Percentiles rank a stretch among this genome's conserved stretches.
phyloP scores from a whole-genome alignment of 306 rosid species.

The Prunus salicina region DNA sequence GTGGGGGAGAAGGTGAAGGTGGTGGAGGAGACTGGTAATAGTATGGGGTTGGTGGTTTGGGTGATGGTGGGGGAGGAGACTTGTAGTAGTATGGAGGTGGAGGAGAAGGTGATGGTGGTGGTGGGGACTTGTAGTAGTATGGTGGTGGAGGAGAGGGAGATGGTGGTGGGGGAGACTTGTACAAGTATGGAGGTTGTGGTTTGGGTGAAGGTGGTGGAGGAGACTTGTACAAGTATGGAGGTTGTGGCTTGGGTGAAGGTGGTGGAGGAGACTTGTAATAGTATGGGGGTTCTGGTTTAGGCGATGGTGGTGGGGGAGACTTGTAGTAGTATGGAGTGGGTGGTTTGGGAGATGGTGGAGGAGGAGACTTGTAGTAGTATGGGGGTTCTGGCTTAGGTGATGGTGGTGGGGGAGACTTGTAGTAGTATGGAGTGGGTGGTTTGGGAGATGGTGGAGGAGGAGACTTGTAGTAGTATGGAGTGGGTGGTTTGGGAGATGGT shows the following conservation, averaged over 20 bases:
- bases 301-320: conserved; percentile 50
- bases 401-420: conserved; percentile 28
- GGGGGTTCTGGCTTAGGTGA: conserved; percentile 12
- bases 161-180: conserved; percentile 25
- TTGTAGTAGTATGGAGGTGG: not conserved
- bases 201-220: conserved; percentile 22
- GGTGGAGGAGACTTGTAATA: conserved; percentile 46
- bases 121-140: not conserved
- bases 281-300: conserved; percentile 17
- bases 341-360: conserved; percentile 27
- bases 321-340: conserved; percentile 40
- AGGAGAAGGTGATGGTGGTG: not conserved
- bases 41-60: not conserved
- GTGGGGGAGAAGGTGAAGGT: not conserved
- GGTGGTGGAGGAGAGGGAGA: fast-evolving
- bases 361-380: conserved; percentile 10
- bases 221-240: conserved; percentile 22
- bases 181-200: not conserved
- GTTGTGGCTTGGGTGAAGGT: conserved; percentile 3
- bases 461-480: conserved; percentile 17
- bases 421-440: not conserved
- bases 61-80: not conserved
- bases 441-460: conserved; percentile 28
- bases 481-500: not conserved
- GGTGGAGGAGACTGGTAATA: conserved; percentile 13